Evolutionary conservation across 2,329 filamentous ascomycete genomes (phyloP).

Genomic region (Epichloe hybrida): DNA sequence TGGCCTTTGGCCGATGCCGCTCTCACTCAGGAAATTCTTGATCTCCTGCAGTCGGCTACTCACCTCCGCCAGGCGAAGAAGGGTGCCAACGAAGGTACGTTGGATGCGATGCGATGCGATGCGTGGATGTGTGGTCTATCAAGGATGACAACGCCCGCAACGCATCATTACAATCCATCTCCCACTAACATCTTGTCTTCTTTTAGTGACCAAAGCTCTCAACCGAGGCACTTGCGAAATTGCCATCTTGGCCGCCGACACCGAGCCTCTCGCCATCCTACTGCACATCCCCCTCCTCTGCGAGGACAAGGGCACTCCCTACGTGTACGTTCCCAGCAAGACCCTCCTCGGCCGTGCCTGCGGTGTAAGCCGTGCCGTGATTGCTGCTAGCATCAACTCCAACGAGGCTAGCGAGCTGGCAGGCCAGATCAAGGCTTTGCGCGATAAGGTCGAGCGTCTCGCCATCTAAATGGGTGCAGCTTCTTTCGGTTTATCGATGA

Average conservation of each 20-base stretch:
- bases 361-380: conserved; percentile 79
- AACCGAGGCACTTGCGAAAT: conserved; percentile 86
- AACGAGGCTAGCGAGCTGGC: conserved; percentile 84
- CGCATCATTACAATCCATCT: neutral
- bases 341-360: conserved; percentile 78
- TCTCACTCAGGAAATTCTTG: conserved; percentile 69
- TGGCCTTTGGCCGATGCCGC: conserved; percentile 62
- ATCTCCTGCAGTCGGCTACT: conserved; percentile 63
- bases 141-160: no score
- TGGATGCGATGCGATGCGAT: neutral
- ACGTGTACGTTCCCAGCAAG: conserved; percentile 65
- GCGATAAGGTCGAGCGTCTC: conserved; percentile 90
- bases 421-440: conserved; percentile 74
- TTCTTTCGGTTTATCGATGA: neutral
- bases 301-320: conserved; percentile 57
- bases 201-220: conserved; percentile 59
- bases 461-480: conserved; percentile 56
- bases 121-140: neutral
- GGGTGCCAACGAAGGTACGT: conserved; percentile 61
- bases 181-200: conserved; percentile 5
- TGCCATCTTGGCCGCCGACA: conserved; percentile 81
- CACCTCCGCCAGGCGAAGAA: conserved; percentile 66
- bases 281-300: conserved; percentile 74
- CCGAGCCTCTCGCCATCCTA: conserved; percentile 72
- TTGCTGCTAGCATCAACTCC: conserved; percentile 76